These are phyloP conservation scores for Moniliophthora roreri DNA, from an alignment of 1,284 basidiomycete genomes.

Conservation along the genomic window DNA sequence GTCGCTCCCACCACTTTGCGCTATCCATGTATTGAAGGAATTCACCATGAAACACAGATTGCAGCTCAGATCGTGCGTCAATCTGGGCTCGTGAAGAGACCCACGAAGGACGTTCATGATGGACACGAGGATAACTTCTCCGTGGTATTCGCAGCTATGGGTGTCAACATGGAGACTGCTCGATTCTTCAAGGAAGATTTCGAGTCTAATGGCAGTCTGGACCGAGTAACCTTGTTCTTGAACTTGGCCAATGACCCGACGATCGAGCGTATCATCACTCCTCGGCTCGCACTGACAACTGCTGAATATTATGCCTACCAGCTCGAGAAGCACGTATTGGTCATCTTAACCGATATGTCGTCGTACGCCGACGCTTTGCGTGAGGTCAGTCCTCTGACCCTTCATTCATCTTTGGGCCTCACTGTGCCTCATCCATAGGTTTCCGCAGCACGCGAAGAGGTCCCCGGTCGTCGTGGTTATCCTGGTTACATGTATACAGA, in stretches of 20 bases:
- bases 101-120: conserved; percentile 96
- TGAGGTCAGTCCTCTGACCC: conserved; percentile 58
- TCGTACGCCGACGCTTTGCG: conserved; percentile 97
- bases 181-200: conserved; percentile 99
- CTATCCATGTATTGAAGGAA: conserved; percentile 1
- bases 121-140: conserved; percentile 99
- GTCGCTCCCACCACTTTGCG: conserved; percentile 21
- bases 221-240: conserved; percentile 97
- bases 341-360: conserved; percentile 99
- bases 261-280: conserved; percentile 99
- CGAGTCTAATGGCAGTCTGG: conserved; percentile 97
- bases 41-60: conserved; percentile 58
- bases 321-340: conserved; percentile 98
- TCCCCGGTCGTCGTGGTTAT: conserved; percentile 99
- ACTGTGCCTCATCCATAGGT: conserved; percentile 50
- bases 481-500: conserved; percentile 99
- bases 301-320: conserved; percentile 99
- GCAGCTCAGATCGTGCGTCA: conserved; percentile 99
- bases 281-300: conserved; percentile 95
- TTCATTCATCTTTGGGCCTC: conserved; percentile 11
- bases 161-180: conserved; percentile 99
- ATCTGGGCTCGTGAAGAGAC: conserved; percentile 94
- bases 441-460: conserved; percentile 98
- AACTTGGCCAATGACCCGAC: conserved; percentile 99
- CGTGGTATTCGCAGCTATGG: conserved; percentile 99